A percentile compares a stretch with the other conserved stretches of the same genome.
phyloP scores from a whole-genome alignment of 208 protist genomes.

The Naegleria gruberi region DNA sequence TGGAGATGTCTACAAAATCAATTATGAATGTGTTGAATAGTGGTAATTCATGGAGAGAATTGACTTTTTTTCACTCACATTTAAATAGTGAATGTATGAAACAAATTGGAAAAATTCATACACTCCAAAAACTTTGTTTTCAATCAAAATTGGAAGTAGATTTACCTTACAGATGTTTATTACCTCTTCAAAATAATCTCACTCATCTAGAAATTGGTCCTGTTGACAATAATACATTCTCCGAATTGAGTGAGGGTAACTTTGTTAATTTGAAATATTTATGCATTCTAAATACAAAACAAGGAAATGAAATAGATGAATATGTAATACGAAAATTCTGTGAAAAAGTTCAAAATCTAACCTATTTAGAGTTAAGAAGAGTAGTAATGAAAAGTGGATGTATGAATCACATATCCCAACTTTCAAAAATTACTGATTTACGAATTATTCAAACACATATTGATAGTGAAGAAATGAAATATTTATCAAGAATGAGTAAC shows the following conservation, averaged over 20 bases:
- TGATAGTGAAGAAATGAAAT: neutral
- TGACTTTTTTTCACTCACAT: too few relatives aligned
- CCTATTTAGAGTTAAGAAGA: neutral
- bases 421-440: neutral
- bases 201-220: neutral
- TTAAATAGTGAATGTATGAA: neutral
- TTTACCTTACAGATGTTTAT: neutral
- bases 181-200: neutral
- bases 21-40: neutral
- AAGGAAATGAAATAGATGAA: neutral
- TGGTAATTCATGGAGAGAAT: neutral
- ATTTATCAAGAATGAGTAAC: neutral
- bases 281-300: neutral
- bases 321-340: neutral
- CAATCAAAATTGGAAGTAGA: too few relatives aligned
- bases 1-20: neutral
- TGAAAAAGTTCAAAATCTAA: neutral
- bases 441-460: neutral
- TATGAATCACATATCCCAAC: neutral
- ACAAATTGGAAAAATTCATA: neutral
- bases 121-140: neutral
- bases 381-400: neutral
- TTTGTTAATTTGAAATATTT: neutral
- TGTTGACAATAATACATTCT: neutral
- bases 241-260: neutral